phyloP scores from a whole-genome alignment of 2,329 filamentous ascomycete genomes.

The Fusarium sp. region DNA sequence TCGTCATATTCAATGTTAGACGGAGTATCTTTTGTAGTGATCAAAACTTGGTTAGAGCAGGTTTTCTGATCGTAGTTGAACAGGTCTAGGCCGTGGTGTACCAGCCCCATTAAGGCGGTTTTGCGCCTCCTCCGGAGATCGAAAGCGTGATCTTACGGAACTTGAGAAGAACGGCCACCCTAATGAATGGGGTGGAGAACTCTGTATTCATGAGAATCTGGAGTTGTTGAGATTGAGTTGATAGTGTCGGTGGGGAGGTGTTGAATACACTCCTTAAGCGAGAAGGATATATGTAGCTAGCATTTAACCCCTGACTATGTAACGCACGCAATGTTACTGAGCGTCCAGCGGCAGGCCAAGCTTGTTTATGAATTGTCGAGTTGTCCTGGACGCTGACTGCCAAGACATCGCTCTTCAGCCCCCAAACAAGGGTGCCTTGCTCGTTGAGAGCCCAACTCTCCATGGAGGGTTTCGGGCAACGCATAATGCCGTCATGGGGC shows the following conservation, averaged over 20 bases:
- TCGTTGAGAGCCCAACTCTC: background rate
- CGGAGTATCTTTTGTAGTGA: slow-evolving; percentile 40
- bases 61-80: slow-evolving; percentile 50
- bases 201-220: slow-evolving; percentile 35
- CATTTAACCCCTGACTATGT: background rate
- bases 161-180: slow-evolving; percentile 38
- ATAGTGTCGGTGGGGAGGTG: background rate
- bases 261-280: background rate
- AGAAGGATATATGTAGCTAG: background rate
- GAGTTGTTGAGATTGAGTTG: background rate
- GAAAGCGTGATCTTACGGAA: slow-evolving; percentile 37
- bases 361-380: slow-evolving; percentile 31
- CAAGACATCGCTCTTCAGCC: slow-evolving; percentile 16
- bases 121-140: slow-evolving; percentile 35
- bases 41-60: slow-evolving; percentile 47
- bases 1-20: slow-evolving; percentile 52
- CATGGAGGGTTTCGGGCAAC: background rate
- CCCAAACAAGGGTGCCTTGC: slow-evolving; percentile 26
- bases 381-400: slow-evolving; percentile 20
- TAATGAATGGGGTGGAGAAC: slow-evolving; percentile 34
- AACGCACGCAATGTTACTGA: background rate
- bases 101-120: slow-evolving; percentile 40
- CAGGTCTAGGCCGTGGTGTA: slow-evolving; percentile 47
- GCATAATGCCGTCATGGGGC: slow-evolving; percentile 2
- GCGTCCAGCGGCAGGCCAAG: slow-evolving; percentile 13